These are phyloP conservation scores for Penicillium brevicompactum DNA, from an alignment of 2,329 filamentous ascomycete genomes.

Conservation along the genomic window DNA sequence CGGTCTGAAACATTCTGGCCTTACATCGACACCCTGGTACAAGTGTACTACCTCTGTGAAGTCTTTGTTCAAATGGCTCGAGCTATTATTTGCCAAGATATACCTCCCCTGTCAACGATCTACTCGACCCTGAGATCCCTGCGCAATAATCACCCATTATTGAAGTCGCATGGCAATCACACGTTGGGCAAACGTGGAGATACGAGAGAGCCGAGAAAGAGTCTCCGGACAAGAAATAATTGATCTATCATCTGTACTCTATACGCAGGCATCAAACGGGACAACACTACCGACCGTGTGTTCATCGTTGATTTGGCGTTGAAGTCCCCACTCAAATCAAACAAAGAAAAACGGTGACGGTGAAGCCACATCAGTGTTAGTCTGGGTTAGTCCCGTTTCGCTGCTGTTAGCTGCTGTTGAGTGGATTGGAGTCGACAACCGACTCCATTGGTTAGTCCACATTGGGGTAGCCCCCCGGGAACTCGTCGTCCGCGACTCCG, in stretches of 20 bases:
- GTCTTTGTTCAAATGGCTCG: too few relatives aligned
- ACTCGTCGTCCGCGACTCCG: not conserved
- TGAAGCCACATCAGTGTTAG: not conserved
- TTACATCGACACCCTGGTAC: not conserved
- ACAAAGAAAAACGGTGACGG: conserved; percentile 5
- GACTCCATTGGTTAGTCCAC: not conserved
- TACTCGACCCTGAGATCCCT: too few relatives aligned
- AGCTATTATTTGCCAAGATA: too few relatives aligned
- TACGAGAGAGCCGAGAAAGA: too few relatives aligned
- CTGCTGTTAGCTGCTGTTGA: not conserved
- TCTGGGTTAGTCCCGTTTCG: not conserved
- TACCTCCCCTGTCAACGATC: too few relatives aligned
- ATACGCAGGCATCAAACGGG: not conserved
- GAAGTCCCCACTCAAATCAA: not conserved
- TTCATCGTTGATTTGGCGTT: not conserved
- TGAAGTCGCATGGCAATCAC: too few relatives aligned
- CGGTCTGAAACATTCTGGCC: conserved; percentile 2
- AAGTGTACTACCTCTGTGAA: too few relatives aligned
- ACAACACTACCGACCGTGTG: not conserved
- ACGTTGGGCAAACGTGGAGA: too few relatives aligned
- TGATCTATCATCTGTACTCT: conserved; percentile 5
- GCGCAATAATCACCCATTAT: too few relatives aligned
- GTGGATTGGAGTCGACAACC: not conserved
- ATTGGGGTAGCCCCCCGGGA: not conserved
- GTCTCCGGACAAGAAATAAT: not conserved